These are phyloP conservation scores for Aspergillus funiculosus DNA, from an alignment of 495 filamentous ascomycete genomes.

Conservation along the genomic window DNA sequence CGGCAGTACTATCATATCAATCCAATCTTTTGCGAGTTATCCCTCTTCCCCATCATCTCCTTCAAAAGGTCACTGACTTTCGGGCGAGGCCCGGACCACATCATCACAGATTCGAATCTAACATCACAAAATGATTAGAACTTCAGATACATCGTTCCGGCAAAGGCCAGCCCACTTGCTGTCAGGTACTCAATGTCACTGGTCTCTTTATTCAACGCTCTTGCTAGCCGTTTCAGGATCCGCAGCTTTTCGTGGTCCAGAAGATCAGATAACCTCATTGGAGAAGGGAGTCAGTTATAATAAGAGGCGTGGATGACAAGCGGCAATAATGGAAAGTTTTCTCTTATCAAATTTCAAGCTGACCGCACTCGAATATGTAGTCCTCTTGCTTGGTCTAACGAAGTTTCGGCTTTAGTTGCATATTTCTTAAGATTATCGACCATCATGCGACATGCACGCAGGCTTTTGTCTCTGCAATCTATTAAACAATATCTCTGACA, in stretches of 20 bases:
- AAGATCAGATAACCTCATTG: too few relatives aligned
- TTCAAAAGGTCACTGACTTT: too few relatives aligned
- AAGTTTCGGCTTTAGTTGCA: not conserved
- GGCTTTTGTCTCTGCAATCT: not conserved
- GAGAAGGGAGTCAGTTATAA: too few relatives aligned
- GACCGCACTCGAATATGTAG: conserved; percentile 7
- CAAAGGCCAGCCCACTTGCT: not conserved
- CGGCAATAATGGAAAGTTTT: too few relatives aligned
- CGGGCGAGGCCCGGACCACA: too few relatives aligned
- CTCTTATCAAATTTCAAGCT: not conserved
- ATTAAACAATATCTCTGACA: conserved; percentile 10
- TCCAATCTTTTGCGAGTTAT: too few relatives aligned
- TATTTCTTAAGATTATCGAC: conserved; percentile 7
- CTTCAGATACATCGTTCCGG: not conserved
- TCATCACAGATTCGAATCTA: conserved; percentile 20
- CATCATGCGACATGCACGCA: not conserved
- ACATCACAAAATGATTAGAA: not conserved
- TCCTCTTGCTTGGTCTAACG: conserved; percentile 3
- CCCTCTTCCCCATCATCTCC: too few relatives aligned
- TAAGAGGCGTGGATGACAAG: too few relatives aligned
- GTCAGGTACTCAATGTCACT: not conserved
- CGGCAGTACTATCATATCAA: too few relatives aligned
- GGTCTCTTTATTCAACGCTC: not conserved
- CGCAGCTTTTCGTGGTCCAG: too few relatives aligned
- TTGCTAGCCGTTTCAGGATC: not conserved